A percentile compares a stretch with the other conserved stretches of the same genome.
Conservation (phyloP, 2,329 filamentous ascomycete genomes). For the Penicillium hesseltinei region DNA sequence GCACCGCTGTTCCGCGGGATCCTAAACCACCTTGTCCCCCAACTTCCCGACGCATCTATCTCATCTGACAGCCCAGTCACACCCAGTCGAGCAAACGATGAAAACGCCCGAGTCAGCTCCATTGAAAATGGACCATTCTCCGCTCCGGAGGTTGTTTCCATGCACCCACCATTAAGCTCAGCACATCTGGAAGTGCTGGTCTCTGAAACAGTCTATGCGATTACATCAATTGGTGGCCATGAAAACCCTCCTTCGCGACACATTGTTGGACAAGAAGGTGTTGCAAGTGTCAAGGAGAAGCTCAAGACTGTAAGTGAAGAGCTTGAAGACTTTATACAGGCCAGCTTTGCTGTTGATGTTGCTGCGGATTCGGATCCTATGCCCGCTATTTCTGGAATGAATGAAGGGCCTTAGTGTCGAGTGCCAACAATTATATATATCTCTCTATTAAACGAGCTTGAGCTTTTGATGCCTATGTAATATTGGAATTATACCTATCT, state of each 20-base stretch:
- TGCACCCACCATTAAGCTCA: slow-evolving; percentile 71
- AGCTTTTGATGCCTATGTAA: neutral
- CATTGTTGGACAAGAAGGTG: slow-evolving; percentile 88
- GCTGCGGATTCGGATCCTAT: slow-evolving; percentile 31
- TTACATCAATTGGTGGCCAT: slow-evolving; percentile 89
- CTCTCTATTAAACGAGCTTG: neutral
- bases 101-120: slow-evolving; percentile 23
- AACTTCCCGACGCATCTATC: slow-evolving; percentile 57
- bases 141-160: slow-evolving; percentile 54
- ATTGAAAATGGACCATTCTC: slow-evolving; percentile 39
- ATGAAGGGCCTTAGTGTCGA: slow-evolving; percentile 15
- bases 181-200: slow-evolving; percentile 71
- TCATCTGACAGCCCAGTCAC: slow-evolving; percentile 2
- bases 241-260: slow-evolving; percentile 93
- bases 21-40: slow-evolving; percentile 73
- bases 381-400: slow-evolving; percentile 9
- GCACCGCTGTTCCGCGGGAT: slow-evolving; percentile 83
- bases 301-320: slow-evolving; percentile 95
- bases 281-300: slow-evolving; percentile 88
- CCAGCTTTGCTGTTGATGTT: slow-evolving; percentile 76
- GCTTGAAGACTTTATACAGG: slow-evolving; percentile 91
- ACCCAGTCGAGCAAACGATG: slow-evolving; percentile 14
- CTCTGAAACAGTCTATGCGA: slow-evolving; percentile 83
- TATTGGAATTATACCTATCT: no score
- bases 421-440: neutral